Conservation (phyloP, 495 filamentous ascomycete species). For the Penicillium coffeae region DNA sequence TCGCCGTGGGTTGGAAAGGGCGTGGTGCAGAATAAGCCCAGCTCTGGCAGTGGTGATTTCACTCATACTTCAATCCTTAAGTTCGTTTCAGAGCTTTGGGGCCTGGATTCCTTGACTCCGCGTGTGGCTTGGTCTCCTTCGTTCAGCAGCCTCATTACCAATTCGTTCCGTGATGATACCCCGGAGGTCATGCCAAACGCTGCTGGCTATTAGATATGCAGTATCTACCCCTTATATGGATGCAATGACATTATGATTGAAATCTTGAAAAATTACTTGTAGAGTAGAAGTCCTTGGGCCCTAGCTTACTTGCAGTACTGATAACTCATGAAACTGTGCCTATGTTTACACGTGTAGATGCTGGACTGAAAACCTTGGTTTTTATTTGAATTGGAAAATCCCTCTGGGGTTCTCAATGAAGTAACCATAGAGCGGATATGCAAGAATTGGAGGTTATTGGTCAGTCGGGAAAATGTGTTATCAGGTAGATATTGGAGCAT, state of each 20-base stretch:
- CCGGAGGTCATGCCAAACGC: slow-evolving; percentile 25
- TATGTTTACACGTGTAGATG: too few relatives aligned
- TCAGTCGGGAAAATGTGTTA: background rate
- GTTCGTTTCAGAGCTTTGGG: slow-evolving; percentile 41
- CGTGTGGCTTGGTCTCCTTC: slow-evolving; percentile 42
- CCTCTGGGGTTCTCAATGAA: too few relatives aligned
- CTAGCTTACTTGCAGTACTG: too few relatives aligned
- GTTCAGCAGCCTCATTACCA: slow-evolving; percentile 33
- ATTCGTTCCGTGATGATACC: slow-evolving; percentile 26
- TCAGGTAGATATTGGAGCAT: background rate
- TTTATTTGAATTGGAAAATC: too few relatives aligned
- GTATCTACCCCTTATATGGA: too few relatives aligned
- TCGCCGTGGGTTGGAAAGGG: slow-evolving; percentile 49
- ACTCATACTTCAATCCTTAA: slow-evolving; percentile 44
- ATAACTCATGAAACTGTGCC: too few relatives aligned
- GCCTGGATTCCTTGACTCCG: slow-evolving; percentile 33
- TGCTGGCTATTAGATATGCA: slow-evolving; percentile 3
- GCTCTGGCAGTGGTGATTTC: slow-evolving; percentile 31
- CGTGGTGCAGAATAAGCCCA: slow-evolving; percentile 34
- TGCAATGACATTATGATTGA: background rate
- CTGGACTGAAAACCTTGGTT: too few relatives aligned
- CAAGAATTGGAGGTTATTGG: too few relatives aligned
- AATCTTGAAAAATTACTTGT: background rate
- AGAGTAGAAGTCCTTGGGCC: too few relatives aligned
- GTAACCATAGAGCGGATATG: too few relatives aligned